Conservation (phyloP, 78 protist genomes). For the Dictyostelium capitatum region DNA sequence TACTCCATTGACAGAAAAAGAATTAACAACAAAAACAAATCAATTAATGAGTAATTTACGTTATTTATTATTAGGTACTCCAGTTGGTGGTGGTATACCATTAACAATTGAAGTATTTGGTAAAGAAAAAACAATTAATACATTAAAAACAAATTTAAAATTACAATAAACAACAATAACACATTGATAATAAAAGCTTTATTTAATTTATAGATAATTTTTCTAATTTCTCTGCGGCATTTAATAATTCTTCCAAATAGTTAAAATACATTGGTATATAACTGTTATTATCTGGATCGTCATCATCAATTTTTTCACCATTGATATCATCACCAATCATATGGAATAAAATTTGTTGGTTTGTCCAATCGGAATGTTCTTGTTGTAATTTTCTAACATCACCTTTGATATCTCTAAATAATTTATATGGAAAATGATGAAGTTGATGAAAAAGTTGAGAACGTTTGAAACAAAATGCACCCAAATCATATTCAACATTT, state of each 20-base stretch:
- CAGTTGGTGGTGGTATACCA: slow-evolving; percentile 75
- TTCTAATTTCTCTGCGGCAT: background rate
- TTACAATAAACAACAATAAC: background rate
- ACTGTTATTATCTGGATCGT: background rate
- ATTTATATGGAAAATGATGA: slow-evolving; percentile 57
- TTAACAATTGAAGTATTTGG: slow-evolving; percentile 47
- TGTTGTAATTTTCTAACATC: slow-evolving; percentile 16
- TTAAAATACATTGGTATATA: background rate
- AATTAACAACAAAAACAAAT: slow-evolving; percentile 38
- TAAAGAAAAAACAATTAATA: slow-evolving; percentile 41
- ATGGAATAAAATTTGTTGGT: background rate
- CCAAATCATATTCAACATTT: slow-evolving; percentile 32
- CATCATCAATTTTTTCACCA: too few species aligned
- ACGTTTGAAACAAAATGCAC: slow-evolving; percentile 51
- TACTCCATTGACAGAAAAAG: slow-evolving; percentile 43
- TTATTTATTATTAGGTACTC: slow-evolving; percentile 16
- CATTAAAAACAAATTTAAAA: slow-evolving; percentile 9
- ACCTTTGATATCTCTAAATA: slow-evolving; percentile 20
- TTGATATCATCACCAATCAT: background rate
- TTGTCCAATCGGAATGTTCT: slow-evolving; percentile 7
- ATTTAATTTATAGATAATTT: background rate
- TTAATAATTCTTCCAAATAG: background rate
- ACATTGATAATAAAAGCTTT: background rate
- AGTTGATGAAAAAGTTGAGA: slow-evolving; percentile 49
- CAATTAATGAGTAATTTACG: slow-evolving; percentile 62